Evolutionary conservation across 441 rosid species (phyloP), one percentile per base, ranked within the genome.

Genomic region (Croton laevigatus): DNA sequence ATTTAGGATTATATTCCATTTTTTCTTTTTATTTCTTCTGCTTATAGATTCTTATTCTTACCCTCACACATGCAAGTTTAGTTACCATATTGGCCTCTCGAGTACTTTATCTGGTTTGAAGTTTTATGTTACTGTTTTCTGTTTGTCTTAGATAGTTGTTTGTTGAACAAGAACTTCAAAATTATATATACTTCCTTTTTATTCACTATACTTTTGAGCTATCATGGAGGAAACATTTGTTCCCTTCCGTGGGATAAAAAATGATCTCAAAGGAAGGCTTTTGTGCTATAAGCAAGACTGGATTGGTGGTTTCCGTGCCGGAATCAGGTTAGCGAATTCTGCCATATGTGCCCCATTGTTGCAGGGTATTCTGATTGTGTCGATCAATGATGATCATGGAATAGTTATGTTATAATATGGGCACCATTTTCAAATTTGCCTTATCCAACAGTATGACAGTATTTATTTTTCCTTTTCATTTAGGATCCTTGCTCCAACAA

Each of bases 181-280:
- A 46, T 44, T 70, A 36, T 3, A 40, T 13, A 20, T 23, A 38
- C 6, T 13, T 11, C 57, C 75, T 48, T 78, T 13, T 22, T 53
- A 19, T 46, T 71, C 45, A 66, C 65, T 74, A 52, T 70, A 60
- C 62, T 13, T 62, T 60, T 78, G 84, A 62, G 59, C 68, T 80
- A 40, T 75, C 78, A 90, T 90, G 96, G 93, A 90, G 78, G 93
- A 90, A 76, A 90, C 93, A 67, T 90, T 90, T 78, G 93, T 88
- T 79, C 96, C 96, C 60, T 71, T 90, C 54, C 88, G 91, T 59
- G 96, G 96, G 62, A 88, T 90, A 74, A 90, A 84, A 81, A 88
- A 88, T 76, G 93, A 90, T 79, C 84, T 90, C 53, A 86, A 80
- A 75, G 89, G 81, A 78, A 83, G 93, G 78, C 83, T 90, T 75